Evolutionary conservation across 768 basidiomycete species (phyloP).

Genomic region (Boletus vermiculosoides): DNA sequence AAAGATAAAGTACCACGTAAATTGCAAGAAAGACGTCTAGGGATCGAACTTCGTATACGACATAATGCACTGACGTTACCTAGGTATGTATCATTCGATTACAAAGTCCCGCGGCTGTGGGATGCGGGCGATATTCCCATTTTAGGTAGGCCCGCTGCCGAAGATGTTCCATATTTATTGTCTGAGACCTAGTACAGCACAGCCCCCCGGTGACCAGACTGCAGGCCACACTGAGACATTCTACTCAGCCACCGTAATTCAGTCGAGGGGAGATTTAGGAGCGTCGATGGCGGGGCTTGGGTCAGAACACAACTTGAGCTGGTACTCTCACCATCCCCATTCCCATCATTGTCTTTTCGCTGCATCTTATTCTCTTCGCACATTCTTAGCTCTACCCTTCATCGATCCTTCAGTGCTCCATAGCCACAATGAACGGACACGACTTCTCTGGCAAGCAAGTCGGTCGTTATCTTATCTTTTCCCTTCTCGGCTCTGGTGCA

Average conservation of each 20-base stretch:
- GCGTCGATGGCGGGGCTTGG: neutral
- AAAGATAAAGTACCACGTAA: too few species aligned
- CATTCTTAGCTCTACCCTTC: neutral
- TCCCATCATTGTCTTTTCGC: neutral
- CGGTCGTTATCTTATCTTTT: slow-evolving; percentile 59
- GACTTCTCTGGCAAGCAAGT: slow-evolving; percentile 52
- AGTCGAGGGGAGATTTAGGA: neutral
- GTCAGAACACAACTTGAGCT: neutral
- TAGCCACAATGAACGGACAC: slow-evolving; percentile 21
- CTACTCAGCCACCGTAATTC: slow-evolving; percentile 1
- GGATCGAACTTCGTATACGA: too few species aligned
- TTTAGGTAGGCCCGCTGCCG: neutral
- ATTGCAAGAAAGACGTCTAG: too few species aligned
- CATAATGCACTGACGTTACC: too few species aligned
- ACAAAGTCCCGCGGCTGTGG: too few species aligned
- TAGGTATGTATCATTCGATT: too few species aligned
- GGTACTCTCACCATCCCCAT: neutral
- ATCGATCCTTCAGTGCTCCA: neutral
- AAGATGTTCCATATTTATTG: neutral
- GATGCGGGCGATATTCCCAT: neutral
- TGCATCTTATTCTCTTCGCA: neutral
- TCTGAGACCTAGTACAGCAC: neutral
- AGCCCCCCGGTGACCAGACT: neutral
- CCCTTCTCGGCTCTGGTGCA: slow-evolving; percentile 68
- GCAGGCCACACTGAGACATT: too few species aligned